These are phyloP conservation scores for Eimeria nieschulzi DNA, from an alignment of 169 alveolate species.

Conservation along the genomic window DNA sequence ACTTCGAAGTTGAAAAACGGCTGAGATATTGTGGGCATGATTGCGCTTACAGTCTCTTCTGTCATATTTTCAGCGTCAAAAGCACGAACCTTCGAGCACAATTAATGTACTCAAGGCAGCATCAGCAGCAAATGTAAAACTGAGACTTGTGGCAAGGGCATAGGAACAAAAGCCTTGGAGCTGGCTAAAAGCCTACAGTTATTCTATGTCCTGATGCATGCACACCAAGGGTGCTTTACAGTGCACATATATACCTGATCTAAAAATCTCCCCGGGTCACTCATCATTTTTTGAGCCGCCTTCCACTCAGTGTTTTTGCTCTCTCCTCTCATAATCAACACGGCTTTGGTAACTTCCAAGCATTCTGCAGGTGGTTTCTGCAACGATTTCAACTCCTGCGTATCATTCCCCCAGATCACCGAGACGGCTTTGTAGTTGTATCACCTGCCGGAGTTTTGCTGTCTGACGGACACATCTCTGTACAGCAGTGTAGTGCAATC, in stretches of 20 bases:
- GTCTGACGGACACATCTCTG: too few relatives aligned
- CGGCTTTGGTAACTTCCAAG: conserved; percentile 92
- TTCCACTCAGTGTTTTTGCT: conserved; percentile 94
- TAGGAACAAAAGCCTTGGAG: too few relatives aligned
- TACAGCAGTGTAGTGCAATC: too few relatives aligned
- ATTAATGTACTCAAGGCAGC: not conserved
- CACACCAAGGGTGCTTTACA: not conserved
- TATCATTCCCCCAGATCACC: not conserved
- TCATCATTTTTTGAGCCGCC: conserved; percentile 93
- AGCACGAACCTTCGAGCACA: conserved; percentile 71
- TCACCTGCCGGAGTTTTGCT: too few relatives aligned
- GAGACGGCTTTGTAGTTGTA: not conserved
- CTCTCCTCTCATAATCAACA: conserved; percentile 92
- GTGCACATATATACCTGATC: conserved; percentile 85
- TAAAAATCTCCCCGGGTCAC: conserved; percentile 91
- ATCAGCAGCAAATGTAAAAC: too few relatives aligned
- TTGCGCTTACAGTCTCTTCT: conserved; percentile 90
- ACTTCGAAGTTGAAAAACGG: conserved; percentile 92
- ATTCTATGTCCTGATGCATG: not conserved
- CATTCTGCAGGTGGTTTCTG: conserved; percentile 96
- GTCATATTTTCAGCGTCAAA: conserved; percentile 95
- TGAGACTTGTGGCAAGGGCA: too few relatives aligned
- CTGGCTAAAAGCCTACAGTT: too few relatives aligned
- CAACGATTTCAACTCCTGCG: conserved; percentile 93
- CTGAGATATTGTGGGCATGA: conserved; percentile 90